Evolutionary conservation across 306 rosid genomes (phyloP).

Genomic region (Quercus engelmannii): DNA sequence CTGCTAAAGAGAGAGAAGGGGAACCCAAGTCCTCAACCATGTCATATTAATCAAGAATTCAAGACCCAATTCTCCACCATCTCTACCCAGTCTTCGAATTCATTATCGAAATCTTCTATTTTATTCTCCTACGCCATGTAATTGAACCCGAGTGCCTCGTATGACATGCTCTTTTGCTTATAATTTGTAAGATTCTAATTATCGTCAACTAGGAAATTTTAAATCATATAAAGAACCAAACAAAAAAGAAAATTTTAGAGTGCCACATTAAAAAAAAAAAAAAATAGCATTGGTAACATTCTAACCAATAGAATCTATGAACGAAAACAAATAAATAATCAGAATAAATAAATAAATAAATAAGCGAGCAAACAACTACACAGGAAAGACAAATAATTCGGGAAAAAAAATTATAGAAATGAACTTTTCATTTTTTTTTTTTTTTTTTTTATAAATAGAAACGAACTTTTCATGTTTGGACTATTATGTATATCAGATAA

Average conservation of each 20-base stretch:
- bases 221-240: background rate
- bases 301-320: too few species aligned
- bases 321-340: background rate
- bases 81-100: slow-evolving; percentile 40
- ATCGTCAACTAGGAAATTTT: background rate
- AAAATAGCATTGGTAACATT: too few species aligned
- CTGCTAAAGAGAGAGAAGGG: background rate
- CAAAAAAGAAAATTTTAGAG: background rate
- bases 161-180: slow-evolving; percentile 36
- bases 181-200: background rate
- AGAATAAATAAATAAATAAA: background rate
- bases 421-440: too few species aligned
- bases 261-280: background rate
- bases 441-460: too few species aligned
- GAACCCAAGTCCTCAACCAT: slow-evolving; percentile 33
- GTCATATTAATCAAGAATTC: slow-evolving; percentile 42
- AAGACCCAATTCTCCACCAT: slow-evolving; percentile 21
- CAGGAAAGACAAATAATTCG: background rate
- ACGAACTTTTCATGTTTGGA: background rate
- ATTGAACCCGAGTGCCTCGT: slow-evolving; percentile 35
- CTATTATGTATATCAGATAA: background rate
- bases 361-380: too few species aligned
- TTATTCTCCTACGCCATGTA: slow-evolving; percentile 47
- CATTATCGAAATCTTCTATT: slow-evolving; percentile 40
- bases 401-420: background rate